These are phyloP conservation scores for Phylloporus sp. DNA, from an alignment of 768 basidiomycete species.

Conservation along the genomic window DNA sequence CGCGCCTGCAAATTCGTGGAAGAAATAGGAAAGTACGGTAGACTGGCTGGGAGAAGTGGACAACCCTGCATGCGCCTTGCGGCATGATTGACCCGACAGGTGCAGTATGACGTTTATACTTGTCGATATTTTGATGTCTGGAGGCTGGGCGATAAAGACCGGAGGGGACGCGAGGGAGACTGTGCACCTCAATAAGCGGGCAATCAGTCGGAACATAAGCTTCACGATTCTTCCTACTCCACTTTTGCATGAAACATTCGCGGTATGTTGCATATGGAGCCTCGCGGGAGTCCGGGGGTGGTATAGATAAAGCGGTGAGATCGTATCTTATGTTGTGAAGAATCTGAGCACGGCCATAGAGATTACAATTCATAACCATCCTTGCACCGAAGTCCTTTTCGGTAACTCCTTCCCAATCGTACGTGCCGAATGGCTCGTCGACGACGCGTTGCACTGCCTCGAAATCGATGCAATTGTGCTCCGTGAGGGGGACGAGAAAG, in stretches of 20 bases:
- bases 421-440: conserved; percentile 44
- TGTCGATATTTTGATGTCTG: conserved; percentile 26
- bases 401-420: conserved; percentile 53
- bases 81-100: conserved; percentile 37
- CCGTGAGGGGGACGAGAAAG: conserved; percentile 64
- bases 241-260: conserved; percentile 56
- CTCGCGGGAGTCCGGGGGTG: conserved; percentile 50
- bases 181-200: conserved; percentile 55
- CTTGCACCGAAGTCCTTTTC: conserved; percentile 47
- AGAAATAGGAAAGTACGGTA: conserved; percentile 52
- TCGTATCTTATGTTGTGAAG: conserved; percentile 61
- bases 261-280: conserved; percentile 46
- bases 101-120: conserved; percentile 20
- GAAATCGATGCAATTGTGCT: conserved; percentile 52
- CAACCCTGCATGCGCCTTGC: conserved; percentile 47
- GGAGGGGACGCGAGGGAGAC: conserved; percentile 39
- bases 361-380: conserved; percentile 52
- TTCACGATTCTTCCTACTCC: conserved; percentile 44
- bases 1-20: conserved; percentile 62
- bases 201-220: conserved; percentile 52
- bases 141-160: conserved; percentile 37
- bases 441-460: conserved; percentile 49
- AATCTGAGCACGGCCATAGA: conserved; percentile 52
- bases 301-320: conserved; percentile 59
- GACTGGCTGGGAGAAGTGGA: conserved; percentile 50